Evolutionary conservation across 768 basidiomycete genomes (phyloP).

Genomic region (Podaxis sp.): DNA sequence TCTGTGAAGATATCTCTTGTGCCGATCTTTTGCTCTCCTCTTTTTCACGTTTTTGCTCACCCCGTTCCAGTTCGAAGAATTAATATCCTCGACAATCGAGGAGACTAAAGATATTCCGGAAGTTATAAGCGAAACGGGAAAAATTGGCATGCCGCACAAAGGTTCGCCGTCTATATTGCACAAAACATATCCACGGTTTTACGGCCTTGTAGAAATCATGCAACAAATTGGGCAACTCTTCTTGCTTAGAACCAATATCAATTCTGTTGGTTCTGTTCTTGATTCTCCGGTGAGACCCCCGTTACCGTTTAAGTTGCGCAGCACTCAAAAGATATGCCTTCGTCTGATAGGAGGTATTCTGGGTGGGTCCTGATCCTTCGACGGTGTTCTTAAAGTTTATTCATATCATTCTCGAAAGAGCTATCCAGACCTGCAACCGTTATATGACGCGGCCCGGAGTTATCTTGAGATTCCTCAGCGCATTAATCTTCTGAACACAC

Average conservation of each 20-base stretch:
- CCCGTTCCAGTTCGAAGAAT: conserved; percentile 73
- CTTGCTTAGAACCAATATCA: conserved; percentile 90
- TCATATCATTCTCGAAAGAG: conserved; percentile 47
- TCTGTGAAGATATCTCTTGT: conserved; percentile 96
- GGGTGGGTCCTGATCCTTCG: conserved; percentile 52
- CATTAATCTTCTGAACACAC: conserved; percentile 88
- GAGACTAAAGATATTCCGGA: conserved; percentile 97
- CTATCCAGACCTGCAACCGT: conserved; percentile 91
- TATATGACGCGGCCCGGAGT: conserved; percentile 91
- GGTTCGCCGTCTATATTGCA: conserved; percentile 37
- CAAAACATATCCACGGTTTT: conserved; percentile 16
- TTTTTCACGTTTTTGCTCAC: conserved; percentile 1
- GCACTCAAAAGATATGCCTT: conserved; percentile 16
- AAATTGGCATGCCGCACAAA: conserved; percentile 88
- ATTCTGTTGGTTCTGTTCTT: conserved; percentile 93
- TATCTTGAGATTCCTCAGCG: conserved; percentile 95
- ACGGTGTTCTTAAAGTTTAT: conserved; percentile 3
- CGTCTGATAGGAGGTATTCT: conserved; percentile 78
- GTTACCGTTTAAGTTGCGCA: conserved; percentile 11
- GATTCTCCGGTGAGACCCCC: conserved; percentile 79
- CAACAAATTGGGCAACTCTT: conserved; percentile 95
- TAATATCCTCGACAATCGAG: conserved; percentile 91
- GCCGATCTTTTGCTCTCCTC: conserved; percentile 6
- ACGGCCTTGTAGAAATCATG: conserved; percentile 75
- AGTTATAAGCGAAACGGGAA: conserved; percentile 89